Conservation (phyloP, 345 rosid genomes). For the Alliaria petiolata region DNA sequence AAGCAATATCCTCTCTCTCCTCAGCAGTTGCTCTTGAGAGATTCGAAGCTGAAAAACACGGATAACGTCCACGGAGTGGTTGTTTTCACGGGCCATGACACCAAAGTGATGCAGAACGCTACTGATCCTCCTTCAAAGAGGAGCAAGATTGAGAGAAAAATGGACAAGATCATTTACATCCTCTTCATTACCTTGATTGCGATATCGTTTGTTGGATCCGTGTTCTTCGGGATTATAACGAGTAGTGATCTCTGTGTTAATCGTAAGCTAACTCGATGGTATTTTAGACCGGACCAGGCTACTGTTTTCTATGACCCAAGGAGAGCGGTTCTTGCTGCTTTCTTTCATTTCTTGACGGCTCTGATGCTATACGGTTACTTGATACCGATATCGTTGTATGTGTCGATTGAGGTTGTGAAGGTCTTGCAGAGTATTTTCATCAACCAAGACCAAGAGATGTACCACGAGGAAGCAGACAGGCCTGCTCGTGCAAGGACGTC, state of each 20-base stretch:
- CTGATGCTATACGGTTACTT: constrained; percentile 90
- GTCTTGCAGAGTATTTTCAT: constrained; percentile 87
- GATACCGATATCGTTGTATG: constrained; percentile 86
- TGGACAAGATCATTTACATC: constrained; percentile 82
- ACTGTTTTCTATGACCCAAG: constrained; percentile 60
- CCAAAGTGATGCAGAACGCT: constrained; percentile 96
- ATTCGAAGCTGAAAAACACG: constrained; percentile 75
- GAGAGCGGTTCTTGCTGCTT: constrained; percentile 52
- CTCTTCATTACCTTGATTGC: constrained; percentile 71
- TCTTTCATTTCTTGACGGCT: constrained; percentile 84
- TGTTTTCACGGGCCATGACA: constrained; percentile 87
- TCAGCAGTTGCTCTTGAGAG: constrained; percentile 78
- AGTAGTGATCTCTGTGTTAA: constrained; percentile 42
- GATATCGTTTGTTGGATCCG: constrained; percentile 65
- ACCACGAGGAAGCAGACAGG: constrained; percentile 52
- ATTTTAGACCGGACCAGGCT: constrained; percentile 62
- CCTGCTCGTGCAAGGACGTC: constrained; percentile 87
- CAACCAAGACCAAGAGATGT: constrained; percentile 79
- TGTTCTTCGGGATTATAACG: constrained; percentile 58
- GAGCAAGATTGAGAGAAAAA: constrained; percentile 80
- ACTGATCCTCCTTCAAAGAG: constrained; percentile 85
- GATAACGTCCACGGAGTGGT: constrained; percentile 66
- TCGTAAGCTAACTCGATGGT: constrained; percentile 65
- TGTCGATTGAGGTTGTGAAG: constrained; percentile 85
- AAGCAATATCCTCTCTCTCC: constrained; percentile 55